phyloP scores from a whole-genome alignment of 331 rosid genomes.

The Phaseolus coccineus region DNA sequence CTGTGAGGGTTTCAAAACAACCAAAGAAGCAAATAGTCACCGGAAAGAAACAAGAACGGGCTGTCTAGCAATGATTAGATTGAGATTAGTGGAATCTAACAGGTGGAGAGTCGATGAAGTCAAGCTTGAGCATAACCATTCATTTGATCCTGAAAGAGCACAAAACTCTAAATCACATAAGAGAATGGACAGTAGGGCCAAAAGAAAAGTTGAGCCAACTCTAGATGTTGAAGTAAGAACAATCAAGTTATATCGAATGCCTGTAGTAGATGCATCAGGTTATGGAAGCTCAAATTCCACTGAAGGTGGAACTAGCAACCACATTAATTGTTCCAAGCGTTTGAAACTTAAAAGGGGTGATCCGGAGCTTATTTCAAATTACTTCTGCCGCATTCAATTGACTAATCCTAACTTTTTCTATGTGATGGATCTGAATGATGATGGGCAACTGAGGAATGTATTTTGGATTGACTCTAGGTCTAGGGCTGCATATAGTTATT shows the following conservation, averaged over 20 bases:
- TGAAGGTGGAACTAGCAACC: constrained; percentile 65
- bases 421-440: constrained; percentile 88
- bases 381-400: constrained; percentile 72
- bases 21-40: constrained; percentile 84
- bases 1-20: constrained; percentile 90
- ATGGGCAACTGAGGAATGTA: constrained; percentile 79
- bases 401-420: constrained; percentile 83
- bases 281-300: constrained; percentile 67
- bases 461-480: constrained; percentile 94
- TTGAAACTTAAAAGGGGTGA: constrained; percentile 84
- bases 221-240: constrained; percentile 89
- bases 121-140: constrained; percentile 95
- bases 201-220: constrained; percentile 85
- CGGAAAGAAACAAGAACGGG: constrained; percentile 97
- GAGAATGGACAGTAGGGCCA: constrained; percentile 73
- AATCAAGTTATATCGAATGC: constrained; percentile 82
- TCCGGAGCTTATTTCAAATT: constrained; percentile 62
- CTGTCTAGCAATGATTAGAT: constrained; percentile 92
- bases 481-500: constrained; percentile 85
- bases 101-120: constrained; percentile 97
- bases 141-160: constrained; percentile 93
- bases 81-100: constrained; percentile 87
- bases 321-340: constrained; percentile 53
- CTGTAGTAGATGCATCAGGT: constrained; percentile 61
- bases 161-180: constrained; percentile 97